Conservation (phyloP, 1,284 basidiomycete species). For the Ceratobasidium theobromae region DNA sequence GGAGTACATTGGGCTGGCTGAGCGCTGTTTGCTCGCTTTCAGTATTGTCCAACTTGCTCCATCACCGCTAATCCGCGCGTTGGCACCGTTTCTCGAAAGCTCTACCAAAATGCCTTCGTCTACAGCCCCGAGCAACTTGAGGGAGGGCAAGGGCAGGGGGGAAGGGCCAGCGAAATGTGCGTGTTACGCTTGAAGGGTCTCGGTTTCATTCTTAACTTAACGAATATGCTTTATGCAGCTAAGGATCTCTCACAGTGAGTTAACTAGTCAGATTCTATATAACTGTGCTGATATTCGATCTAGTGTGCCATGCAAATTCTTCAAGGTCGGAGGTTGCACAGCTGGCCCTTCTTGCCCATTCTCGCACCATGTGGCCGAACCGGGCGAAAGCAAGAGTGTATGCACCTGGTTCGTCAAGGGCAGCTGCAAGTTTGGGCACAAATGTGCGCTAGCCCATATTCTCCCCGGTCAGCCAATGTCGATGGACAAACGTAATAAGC, state of each 20-base stretch:
- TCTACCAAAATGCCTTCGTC: constrained; percentile 2
- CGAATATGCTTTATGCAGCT: constrained; percentile 46
- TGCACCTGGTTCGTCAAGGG: constrained; percentile 96
- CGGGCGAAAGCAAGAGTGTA: constrained; percentile 83
- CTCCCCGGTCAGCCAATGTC: constrained; percentile 90
- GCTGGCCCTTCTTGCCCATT: constrained; percentile 95
- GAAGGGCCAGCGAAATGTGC: constrained; percentile 47
- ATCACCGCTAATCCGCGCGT: too few species aligned
- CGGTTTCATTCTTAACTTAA: background rate
- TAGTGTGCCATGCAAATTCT: constrained; percentile 95
- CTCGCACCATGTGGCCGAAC: constrained; percentile 70
- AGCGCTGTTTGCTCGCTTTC: background rate
- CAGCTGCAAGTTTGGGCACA: constrained; percentile 98
- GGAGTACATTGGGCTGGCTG: constrained; percentile 1
- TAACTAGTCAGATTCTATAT: background rate
- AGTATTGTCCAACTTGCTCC: too few species aligned
- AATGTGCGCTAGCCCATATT: constrained; percentile 92
- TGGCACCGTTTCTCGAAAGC: too few species aligned
- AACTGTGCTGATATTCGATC: background rate
- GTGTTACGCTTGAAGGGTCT: constrained; percentile 34
- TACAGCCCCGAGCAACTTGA: constrained; percentile 23
- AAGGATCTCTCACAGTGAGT: constrained; percentile 80
- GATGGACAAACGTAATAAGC: constrained; percentile 99
- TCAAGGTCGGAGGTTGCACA: constrained; percentile 89
- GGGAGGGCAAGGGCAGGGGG: constrained; percentile 42